These are phyloP conservation scores for Stephanodiscus triporus DNA, from an alignment of 108 stramenopile species.

Conservation along the genomic window DNA sequence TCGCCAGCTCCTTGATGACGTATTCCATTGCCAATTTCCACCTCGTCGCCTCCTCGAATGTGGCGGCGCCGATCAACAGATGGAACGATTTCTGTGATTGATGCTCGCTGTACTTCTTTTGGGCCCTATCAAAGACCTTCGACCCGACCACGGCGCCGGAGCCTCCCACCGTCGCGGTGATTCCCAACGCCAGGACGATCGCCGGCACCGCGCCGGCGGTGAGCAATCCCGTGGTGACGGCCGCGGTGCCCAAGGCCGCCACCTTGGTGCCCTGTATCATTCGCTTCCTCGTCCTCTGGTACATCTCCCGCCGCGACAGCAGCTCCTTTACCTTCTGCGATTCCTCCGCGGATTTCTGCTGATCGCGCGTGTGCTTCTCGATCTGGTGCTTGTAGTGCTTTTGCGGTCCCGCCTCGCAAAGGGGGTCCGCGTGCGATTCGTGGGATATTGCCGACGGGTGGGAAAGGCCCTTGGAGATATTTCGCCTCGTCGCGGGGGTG, in stretches of 20 bases:
- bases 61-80: conserved; percentile 60
- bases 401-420: conserved; percentile 37
- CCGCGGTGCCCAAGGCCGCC: conserved; percentile 77
- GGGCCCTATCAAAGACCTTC: conserved; percentile 48
- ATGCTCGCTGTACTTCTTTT: conserved; percentile 29
- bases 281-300: conserved; percentile 56
- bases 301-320: conserved; percentile 17
- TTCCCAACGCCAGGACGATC: conserved; percentile 76
- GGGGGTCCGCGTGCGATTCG: not conserved
- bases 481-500: too few relatives aligned
- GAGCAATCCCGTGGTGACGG: conserved; percentile 70
- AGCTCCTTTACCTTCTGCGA: conserved; percentile 29
- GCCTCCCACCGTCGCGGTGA: conserved; percentile 80
- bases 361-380: conserved; percentile 41
- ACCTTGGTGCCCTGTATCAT: conserved; percentile 69
- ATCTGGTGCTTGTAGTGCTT: conserved; percentile 53
- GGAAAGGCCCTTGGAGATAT: too few relatives aligned
- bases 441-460: not conserved
- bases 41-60: conserved; percentile 56
- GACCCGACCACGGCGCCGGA: conserved; percentile 71
- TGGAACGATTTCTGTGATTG: conserved; percentile 50
- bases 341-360: conserved; percentile 45
- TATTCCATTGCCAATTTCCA: conserved; percentile 69
- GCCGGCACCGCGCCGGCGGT: conserved; percentile 86
- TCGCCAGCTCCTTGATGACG: conserved; percentile 36